These are phyloP conservation scores for Salmacisia buchloeana DNA, from an alignment of 1,284 basidiomycete genomes.

Conservation along the genomic window DNA sequence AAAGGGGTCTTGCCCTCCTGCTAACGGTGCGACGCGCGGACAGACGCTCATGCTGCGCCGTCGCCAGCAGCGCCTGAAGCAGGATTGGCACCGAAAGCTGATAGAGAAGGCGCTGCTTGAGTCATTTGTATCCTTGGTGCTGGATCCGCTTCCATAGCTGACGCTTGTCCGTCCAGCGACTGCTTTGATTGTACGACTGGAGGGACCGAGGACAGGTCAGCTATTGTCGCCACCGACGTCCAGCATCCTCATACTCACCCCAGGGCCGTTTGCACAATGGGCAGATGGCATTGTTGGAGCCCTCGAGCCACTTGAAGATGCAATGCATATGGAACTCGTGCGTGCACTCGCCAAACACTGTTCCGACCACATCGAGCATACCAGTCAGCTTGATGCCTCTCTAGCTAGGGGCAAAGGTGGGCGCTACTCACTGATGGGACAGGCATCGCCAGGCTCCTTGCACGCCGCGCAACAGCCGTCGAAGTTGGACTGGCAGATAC, in stretches of 20 bases:
- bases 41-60: no score
- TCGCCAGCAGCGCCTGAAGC: background rate
- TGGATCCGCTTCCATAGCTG: no score
- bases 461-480: conserved; percentile 47
- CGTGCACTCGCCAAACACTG: conserved; percentile 47
- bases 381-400: background rate
- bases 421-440: conserved; percentile 35
- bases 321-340: conserved; percentile 50
- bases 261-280: conserved; percentile 32
- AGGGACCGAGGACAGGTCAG: no score
- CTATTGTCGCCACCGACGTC: no score
- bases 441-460: conserved; percentile 44
- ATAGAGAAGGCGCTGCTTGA: no score
- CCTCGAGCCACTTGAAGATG: conserved; percentile 46
- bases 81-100: background rate
- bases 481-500: conserved; percentile 50
- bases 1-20: no score
- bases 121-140: no score
- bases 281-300: conserved; percentile 29
- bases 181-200: background rate
- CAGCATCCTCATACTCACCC: conserved; percentile 32
- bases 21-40: no score
- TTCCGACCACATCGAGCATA: background rate
- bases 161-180: no score
- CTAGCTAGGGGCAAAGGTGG: no score